Conservation (phyloP, 176 grass and related monocot species). For the Thinopyrum elongatum region DNA sequence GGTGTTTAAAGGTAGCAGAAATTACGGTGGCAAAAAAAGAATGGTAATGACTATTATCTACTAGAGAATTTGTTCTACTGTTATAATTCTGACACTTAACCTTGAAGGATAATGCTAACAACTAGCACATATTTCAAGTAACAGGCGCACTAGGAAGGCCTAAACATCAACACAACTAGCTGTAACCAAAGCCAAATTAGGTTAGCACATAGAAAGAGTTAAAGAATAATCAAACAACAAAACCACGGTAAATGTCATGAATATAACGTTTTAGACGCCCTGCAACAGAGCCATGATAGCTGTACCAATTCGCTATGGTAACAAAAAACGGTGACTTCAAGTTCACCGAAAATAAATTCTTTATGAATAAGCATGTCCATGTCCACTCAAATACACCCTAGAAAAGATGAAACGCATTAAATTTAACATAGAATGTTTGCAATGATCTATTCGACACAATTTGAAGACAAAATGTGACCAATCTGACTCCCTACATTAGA, state of each 20-base stretch:
- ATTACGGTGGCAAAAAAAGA: neutral
- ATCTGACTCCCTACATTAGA: neutral
- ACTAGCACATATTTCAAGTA: neutral
- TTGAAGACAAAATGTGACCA: neutral
- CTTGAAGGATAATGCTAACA: neutral
- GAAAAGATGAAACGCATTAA: conserved; percentile 1
- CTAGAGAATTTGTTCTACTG: neutral
- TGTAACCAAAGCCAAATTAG: neutral
- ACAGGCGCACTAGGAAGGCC: neutral
- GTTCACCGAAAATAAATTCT: neutral
- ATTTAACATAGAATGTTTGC: neutral
- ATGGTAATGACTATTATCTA: neutral
- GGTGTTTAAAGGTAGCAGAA: neutral
- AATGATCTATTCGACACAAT: neutral
- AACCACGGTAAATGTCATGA: neutral
- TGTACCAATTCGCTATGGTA: conserved; percentile 1
- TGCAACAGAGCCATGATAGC: neutral
- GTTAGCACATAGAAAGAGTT: neutral
- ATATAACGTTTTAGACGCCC: neutral
- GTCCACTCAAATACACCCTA: neutral
- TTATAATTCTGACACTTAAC: neutral
- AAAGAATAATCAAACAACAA: conserved; percentile 12
- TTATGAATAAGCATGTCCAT: neutral
- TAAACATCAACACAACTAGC: neutral
- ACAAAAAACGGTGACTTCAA: neutral